Evolutionary conservation across 78 protist genomes (phyloP), one percentile per base, ranked within the genome.

Genomic region (Dictyostelium purpureum): DNA sequence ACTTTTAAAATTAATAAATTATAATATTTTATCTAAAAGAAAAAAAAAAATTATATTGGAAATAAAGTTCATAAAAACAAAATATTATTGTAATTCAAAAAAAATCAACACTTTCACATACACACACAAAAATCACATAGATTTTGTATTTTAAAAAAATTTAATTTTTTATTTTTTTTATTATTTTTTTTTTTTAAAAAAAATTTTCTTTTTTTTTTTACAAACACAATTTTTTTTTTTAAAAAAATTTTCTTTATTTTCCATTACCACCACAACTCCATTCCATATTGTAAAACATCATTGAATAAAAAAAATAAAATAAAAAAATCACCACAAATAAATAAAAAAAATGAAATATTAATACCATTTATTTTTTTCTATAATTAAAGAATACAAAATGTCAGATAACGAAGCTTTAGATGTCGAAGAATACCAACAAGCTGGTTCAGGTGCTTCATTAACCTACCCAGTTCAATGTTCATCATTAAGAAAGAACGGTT

Each of bases 401-500:
- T 47, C 79, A 31, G 89, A 80, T 65, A 80, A 31, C 52, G 89
- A 80, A 67, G 70, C 67, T 38, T 45, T 87, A 71, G 75, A 79
- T 19, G 87, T 69, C 24, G 94, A 88, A 59, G 94, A 88, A 21
- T 88, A 78, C 87, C 0, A 19, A 19, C 49, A 79, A 67, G 78
- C 69, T 19, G 83, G 81, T 42, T 88, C 94, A 26, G 94, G 94
- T 54, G 94, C 94, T 45, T 91, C 95, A 49, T n/a, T 33, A 40
- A 82, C 90, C 14, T 91, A 45, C 91, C 95, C 95, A 71, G 42
- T 61, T 24, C 95, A 91, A 79, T 81, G 91, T 69, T 91, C 95
- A 19, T 28, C 95, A 4, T 70, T 91, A 61, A 73, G 95, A 66
- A 91, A 91, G 90, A 91, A 91, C 77, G 95, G 95, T 66, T 80